phyloP scores from a whole-genome alignment of 805 yeast species.

The Candida nonsorbophila region DNA sequence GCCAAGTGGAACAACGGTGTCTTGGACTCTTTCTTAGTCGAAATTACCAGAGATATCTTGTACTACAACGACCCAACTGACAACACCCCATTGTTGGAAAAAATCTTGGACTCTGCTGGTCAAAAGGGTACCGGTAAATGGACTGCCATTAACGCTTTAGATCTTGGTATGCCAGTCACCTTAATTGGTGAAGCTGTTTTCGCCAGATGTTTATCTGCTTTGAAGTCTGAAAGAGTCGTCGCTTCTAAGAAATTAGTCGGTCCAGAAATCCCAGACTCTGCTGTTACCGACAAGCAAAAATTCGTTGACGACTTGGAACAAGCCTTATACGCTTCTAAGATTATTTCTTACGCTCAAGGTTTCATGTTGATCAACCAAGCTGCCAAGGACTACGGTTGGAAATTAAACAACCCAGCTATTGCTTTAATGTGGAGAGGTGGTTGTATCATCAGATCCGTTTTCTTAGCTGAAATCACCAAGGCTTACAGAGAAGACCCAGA shows the following conservation, averaged over 20 bases:
- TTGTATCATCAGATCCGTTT: constrained; percentile 97
- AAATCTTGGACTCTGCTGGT: constrained; percentile 95
- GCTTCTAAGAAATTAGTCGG: constrained; percentile 80
- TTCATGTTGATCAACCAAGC: constrained; percentile 99
- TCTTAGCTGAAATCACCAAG: constrained; percentile 93
- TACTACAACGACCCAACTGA: constrained; percentile 80
- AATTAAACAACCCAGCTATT: constrained; percentile 94
- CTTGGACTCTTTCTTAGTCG: constrained; percentile 92
- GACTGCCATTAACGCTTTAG: constrained; percentile 98
- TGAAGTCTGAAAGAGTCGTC: constrained; percentile 83
- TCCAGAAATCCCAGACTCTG: constrained; percentile 51
- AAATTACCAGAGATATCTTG: constrained; percentile 93
- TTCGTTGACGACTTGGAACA: constrained; percentile 94
- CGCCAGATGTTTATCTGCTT: constrained; percentile 90
- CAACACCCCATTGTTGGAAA: constrained; percentile 91
- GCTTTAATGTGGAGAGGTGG: constrained; percentile 99
- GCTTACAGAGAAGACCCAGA: constrained; percentile 94
- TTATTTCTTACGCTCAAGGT: constrained; percentile 98
- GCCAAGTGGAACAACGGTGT: constrained; percentile 96
- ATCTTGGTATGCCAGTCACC: constrained; percentile 97
- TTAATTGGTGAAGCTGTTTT: constrained; percentile 98
- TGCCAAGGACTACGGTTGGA: constrained; percentile 95
- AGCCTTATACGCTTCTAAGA: constrained; percentile 97
- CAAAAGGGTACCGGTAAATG: constrained; percentile 99
- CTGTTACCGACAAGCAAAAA: constrained; percentile 65